Conservation (phyloP, 2,329 filamentous ascomycete species). For the Cordyceps farinosa region DNA sequence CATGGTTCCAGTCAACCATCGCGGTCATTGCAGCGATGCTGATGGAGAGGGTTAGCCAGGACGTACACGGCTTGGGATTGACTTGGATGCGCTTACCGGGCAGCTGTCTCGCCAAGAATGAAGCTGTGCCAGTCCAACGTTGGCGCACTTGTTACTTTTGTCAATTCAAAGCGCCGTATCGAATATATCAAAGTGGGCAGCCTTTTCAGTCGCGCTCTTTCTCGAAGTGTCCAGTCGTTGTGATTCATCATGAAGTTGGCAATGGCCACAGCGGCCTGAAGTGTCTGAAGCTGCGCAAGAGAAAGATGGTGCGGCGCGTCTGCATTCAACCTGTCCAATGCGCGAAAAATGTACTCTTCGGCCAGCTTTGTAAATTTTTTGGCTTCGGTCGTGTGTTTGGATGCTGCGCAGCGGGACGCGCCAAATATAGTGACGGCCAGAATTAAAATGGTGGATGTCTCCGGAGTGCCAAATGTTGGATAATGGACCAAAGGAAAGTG, state of each 20-base stretch:
- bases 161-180: not conserved
- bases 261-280: not conserved
- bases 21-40: not conserved
- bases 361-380: not conserved
- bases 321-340: not conserved
- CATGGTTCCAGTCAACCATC: not conserved
- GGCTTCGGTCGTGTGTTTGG: not conserved
- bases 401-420: not conserved
- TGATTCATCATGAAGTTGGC: constrained; percentile 9
- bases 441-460: not conserved
- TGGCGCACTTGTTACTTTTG: not conserved
- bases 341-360: not conserved
- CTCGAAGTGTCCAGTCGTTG: not conserved
- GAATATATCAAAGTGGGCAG: not conserved
- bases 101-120: not conserved
- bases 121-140: not conserved
- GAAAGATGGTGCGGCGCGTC: not conserved
- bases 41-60: not conserved
- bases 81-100: not conserved
- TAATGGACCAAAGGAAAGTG: constrained; percentile 4
- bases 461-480: not conserved
- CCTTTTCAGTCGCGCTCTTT: not conserved
- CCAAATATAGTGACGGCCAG: not conserved
- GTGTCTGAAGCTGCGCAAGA: not conserved
- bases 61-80: fast-evolving